A percentile compares a stretch with the other conserved stretches of the same genome.
These are phyloP conservation scores for Ceratobasidium sp. DNA, from an alignment of 1,284 basidiomycete genomes.

Conservation along the genomic window DNA sequence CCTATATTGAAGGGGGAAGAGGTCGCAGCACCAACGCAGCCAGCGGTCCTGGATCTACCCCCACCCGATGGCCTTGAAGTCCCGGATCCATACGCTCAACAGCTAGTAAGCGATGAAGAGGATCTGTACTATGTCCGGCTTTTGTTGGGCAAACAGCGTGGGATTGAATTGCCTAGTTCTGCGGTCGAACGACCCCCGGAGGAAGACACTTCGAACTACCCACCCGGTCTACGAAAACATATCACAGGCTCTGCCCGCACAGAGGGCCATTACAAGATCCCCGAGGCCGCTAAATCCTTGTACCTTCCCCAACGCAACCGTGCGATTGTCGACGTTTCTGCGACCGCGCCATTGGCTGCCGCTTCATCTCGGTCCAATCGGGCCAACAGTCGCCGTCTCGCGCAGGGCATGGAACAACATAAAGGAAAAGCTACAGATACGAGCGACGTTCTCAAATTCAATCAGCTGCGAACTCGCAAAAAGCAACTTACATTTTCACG, in stretches of 20 bases:
- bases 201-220: conserved; percentile 39
- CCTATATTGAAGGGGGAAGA: conserved; percentile 51
- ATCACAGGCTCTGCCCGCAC: conserved; percentile 86
- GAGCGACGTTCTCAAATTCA: conserved; percentile 86
- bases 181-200: conserved; percentile 15
- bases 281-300: conserved; percentile 88
- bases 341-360: conserved; percentile 43
- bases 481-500: conserved; percentile 97
- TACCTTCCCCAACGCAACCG: conserved; percentile 74
- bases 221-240: conserved; percentile 68
- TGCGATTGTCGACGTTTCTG: conserved; percentile 57
- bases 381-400: conserved; percentile 92
- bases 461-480: conserved; percentile 97
- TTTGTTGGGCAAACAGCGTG: conserved; percentile 42
- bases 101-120: conserved; percentile 87
- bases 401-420: conserved; percentile 95
- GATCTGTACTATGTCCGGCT: conserved; percentile 77
- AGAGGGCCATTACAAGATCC: conserved; percentile 95
- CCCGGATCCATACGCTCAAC: conserved; percentile 67
- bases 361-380: conserved; percentile 89
- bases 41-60: neutral
- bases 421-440: conserved; percentile 54
- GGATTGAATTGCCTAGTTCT: conserved; percentile 37
- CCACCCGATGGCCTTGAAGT: conserved; percentile 13
- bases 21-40: conserved; percentile 50